phyloP scores from a whole-genome alignment of 208 protist species.

The Chromosphaera perkinsii region DNA sequence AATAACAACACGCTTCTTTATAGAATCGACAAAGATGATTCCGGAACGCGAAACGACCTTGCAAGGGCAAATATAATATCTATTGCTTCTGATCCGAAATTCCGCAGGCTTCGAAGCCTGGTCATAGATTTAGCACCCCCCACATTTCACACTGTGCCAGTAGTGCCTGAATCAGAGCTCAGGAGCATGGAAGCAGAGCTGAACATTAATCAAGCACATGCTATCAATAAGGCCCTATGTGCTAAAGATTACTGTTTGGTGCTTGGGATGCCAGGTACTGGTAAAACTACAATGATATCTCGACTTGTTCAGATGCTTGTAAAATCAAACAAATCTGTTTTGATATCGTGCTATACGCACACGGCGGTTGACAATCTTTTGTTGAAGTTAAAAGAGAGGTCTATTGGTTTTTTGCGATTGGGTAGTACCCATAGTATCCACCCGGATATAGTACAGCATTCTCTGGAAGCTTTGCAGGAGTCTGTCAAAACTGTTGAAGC shows the following conservation, averaged over 20 bases:
- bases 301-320: slow-evolving; percentile 41
- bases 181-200: slow-evolving; percentile 4
- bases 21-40: too few relatives aligned
- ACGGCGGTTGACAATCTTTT: slow-evolving; percentile 62
- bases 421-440: slow-evolving; percentile 33
- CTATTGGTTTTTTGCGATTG: slow-evolving; percentile 51
- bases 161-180: neutral
- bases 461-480: neutral
- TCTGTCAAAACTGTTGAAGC: slow-evolving; percentile 11
- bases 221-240: neutral
- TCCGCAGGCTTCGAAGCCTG: neutral
- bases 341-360: slow-evolving; percentile 63
- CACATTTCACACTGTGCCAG: neutral
- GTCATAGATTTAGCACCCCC: slow-evolving; percentile 18
- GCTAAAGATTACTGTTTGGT: slow-evolving; percentile 13
- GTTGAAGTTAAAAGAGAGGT: slow-evolving; percentile 43
- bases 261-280: slow-evolving; percentile 44
- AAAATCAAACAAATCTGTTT: slow-evolving; percentile 35
- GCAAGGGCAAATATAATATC: too few relatives aligned
- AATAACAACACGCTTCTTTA: too few relatives aligned
- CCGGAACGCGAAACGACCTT: too few relatives aligned
- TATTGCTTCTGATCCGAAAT: neutral
- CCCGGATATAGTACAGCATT: slow-evolving; percentile 21
- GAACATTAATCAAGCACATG: slow-evolving; percentile 15
- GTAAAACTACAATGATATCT: slow-evolving; percentile 65